These are phyloP conservation scores for Ploettnerulaceae sp. DNA, from an alignment of 2,329 filamentous ascomycete species.

Conservation along the genomic window DNA sequence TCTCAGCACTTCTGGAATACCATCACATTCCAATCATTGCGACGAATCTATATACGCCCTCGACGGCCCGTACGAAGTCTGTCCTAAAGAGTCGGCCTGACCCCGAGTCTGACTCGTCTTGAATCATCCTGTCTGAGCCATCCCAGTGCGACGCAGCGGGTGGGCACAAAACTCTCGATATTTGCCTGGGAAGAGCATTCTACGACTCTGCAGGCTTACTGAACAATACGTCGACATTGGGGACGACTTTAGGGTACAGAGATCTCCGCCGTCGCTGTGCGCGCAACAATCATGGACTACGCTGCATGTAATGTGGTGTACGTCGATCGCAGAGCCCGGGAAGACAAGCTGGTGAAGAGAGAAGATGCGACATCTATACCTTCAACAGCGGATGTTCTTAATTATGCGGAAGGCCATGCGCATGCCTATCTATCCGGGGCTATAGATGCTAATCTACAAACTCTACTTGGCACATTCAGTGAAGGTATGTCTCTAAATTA, in stretches of 20 bases:
- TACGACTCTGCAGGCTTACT: slow-evolving; percentile 7
- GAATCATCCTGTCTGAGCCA: slow-evolving; percentile 25
- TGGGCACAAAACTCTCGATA: slow-evolving; percentile 16
- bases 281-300: slow-evolving; percentile 38
- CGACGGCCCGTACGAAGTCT: slow-evolving; percentile 3
- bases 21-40: slow-evolving; percentile 4
- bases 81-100: slow-evolving; percentile 12
- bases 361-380: slow-evolving; percentile 30
- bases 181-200: slow-evolving; percentile 7
- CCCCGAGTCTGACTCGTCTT: slow-evolving; percentile 24
- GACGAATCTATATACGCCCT: slow-evolving; percentile 6
- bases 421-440: slow-evolving; percentile 30
- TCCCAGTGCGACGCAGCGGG: slow-evolving; percentile 20
- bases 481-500: slow-evolving; percentile 37
- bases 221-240: slow-evolving; percentile 13
- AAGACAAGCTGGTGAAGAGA: slow-evolving; percentile 35
- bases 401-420: slow-evolving; percentile 15
- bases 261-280: slow-evolving; percentile 26
- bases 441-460: slow-evolving; percentile 44
- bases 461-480: slow-evolving; percentile 46
- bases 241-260: slow-evolving; percentile 23
- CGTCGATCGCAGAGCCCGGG: slow-evolving; percentile 38
- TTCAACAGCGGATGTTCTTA: slow-evolving; percentile 25
- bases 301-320: slow-evolving; percentile 41
- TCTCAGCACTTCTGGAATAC: slow-evolving; percentile 7